Evolutionary conservation across 768 basidiomycete species (phyloP).

Genomic region (Xerocomus potaroensis): DNA sequence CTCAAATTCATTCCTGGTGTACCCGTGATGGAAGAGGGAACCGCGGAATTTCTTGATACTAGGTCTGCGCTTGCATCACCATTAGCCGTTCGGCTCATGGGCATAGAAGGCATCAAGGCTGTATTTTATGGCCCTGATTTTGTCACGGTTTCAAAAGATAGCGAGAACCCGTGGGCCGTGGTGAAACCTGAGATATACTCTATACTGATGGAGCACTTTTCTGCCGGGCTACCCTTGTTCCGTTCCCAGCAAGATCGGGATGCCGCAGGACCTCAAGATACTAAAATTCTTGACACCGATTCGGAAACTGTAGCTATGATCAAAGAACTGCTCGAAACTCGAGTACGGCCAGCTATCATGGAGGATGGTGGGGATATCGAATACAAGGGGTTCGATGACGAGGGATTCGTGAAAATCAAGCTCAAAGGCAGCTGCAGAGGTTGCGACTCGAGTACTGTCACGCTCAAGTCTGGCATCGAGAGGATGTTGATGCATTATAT

Average conservation of each 20-base stretch:
- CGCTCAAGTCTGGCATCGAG: slow-evolving; percentile 95
- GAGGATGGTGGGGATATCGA: slow-evolving; percentile 99
- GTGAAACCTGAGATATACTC: slow-evolving; percentile 97
- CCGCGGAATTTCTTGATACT: slow-evolving; percentile 92
- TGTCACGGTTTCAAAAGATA: slow-evolving; percentile 90
- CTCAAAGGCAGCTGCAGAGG: slow-evolving; percentile 97
- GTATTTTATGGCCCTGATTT: slow-evolving; percentile 99
- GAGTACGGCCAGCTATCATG: slow-evolving; percentile 96
- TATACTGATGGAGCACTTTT: slow-evolving; percentile 95
- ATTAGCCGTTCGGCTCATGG: slow-evolving; percentile 92
- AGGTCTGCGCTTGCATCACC: slow-evolving; percentile 85
- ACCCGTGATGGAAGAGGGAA: slow-evolving; percentile 81
- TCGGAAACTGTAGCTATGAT: slow-evolving; percentile 98
- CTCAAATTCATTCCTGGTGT: slow-evolving; percentile 97
- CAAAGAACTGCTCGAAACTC: slow-evolving; percentile 92
- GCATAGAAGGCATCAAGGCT: slow-evolving; percentile 82
- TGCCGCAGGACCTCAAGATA: slow-evolving; percentile 88
- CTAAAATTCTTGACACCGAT: slow-evolving; percentile 88
- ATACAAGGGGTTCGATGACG: slow-evolving; percentile 85
- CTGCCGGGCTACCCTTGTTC: slow-evolving; percentile 85
- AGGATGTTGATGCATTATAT: slow-evolving; percentile 99
- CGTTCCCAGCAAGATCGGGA: slow-evolving; percentile 75
- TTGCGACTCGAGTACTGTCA: slow-evolving; percentile 90
- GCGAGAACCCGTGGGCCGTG: slow-evolving; percentile 80
- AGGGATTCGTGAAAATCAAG: slow-evolving; percentile 79